Evolutionary conservation across 306 rosid species (phyloP), one percentile per base, ranked within the genome.

Genomic region (Malus orientalis): DNA sequence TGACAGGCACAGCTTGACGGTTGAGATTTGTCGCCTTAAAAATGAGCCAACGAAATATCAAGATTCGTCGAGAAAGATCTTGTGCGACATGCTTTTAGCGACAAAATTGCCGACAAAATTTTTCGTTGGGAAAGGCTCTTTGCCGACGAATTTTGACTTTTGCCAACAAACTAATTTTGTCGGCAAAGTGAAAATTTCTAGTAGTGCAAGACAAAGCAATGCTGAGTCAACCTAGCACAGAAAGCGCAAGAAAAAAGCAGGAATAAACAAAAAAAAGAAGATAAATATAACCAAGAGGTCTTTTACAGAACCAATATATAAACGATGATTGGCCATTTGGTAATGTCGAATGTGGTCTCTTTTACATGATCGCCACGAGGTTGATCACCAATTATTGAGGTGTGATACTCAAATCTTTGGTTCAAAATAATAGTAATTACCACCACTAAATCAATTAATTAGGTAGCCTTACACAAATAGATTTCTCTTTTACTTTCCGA

Each of bases 181-280:
- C 33, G 5, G 33, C 33, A 32, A 32, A 32, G 4, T 27, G 29
- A 2, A 27, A 27, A 27, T 27, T 27, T 27, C 29, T 27, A 27
- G 29, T 27, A 27, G 29, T 2, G 29, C 29, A 72, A 53, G 82
- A 80, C 73, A 70, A 77, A 59, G 66, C 33, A 20, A 45, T 70
- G 82, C 76, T 66, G 80, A 68, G 78, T 81, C 84, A 84, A 80
- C 84, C 64, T 54, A n/a, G 87, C 87, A 78, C 68, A 40, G 13
- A 74, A 14, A 63, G 13, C 22, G 71, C 71, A 63, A 68, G 29
- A 55, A 40, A 67, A 67, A 75, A 58, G 20, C 58, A 14, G n/a
- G 22, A 44, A 25, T 19, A 73, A 42, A 54, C 9, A n/a, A n/a
- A 70, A 70, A 14, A 20, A 57, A 36, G 53, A 25, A 67, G 30